These are phyloP conservation scores for Urochloa ruziziensis DNA, from an alignment of 176 grass and related monocot species.

Conservation along the genomic window DNA sequence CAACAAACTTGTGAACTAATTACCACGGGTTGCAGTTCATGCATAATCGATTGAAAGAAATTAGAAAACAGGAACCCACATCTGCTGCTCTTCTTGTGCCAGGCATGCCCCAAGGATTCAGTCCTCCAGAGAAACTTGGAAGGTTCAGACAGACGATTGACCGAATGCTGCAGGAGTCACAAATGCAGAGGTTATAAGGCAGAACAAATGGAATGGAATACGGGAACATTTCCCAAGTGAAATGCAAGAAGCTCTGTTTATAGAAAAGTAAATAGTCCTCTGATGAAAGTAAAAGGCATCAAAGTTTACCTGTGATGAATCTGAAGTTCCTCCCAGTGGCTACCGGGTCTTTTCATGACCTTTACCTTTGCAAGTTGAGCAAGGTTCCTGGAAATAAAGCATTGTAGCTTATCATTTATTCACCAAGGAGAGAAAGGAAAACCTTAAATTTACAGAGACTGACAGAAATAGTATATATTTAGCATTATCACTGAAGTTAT, in stretches of 20 bases:
- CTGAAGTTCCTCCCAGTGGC: conserved; percentile 67
- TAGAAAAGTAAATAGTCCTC: background rate
- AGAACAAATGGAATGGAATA: background rate
- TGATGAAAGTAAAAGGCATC: background rate
- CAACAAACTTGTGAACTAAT: background rate
- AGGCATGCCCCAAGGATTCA: conserved; percentile 71
- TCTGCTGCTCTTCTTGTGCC: conserved; percentile 39
- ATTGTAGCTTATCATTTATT: conserved; percentile 28
- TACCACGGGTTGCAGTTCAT: background rate
- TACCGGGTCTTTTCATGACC: conserved; percentile 75
- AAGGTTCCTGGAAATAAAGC: conserved; percentile 70
- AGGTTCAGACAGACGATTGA: conserved; percentile 74
- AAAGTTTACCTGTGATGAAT: conserved; percentile 66
- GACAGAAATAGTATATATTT: conserved; percentile 5
- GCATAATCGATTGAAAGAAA: background rate
- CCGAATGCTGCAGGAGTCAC: conserved; percentile 50
- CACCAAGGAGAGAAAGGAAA: background rate
- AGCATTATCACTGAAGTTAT: background rate
- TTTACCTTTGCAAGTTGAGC: conserved; percentile 87
- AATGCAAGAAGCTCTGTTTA: background rate
- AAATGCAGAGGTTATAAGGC: background rate
- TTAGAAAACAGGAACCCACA: conserved; percentile 25
- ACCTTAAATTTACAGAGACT: background rate
- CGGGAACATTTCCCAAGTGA: background rate
- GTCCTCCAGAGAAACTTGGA: conserved; percentile 73